A percentile compares a stretch with the other conserved stretches of the same genome.
Conservation (phyloP, 352 stramenopile genomes). For the Phytopythium kandeliae region DNA sequence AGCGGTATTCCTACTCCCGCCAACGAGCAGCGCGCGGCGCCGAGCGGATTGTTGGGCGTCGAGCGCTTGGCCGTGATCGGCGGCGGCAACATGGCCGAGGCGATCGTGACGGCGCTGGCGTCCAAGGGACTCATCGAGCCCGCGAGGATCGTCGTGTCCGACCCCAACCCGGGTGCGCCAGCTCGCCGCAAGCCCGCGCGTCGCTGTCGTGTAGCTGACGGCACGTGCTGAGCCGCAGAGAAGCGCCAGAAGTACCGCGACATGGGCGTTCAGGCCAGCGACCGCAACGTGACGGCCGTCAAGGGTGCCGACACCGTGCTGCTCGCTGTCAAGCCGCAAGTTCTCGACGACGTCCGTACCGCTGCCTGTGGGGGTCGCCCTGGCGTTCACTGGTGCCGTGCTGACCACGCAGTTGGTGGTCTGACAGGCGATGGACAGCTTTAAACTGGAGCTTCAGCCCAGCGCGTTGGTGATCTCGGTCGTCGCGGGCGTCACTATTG, state of each 20-base stretch:
- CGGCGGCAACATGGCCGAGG: conserved; percentile 88
- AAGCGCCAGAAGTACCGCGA: conserved; percentile 60
- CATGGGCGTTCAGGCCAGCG: conserved; percentile 49
- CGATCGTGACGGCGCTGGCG: conserved; percentile 78
- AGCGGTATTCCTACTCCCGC: background rate
- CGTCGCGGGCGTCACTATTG: conserved; percentile 75
- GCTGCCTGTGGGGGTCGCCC: too few relatives aligned
- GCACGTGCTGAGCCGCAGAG: conserved; percentile 10
- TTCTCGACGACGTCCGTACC: conserved; percentile 70
- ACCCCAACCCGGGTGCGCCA: conserved; percentile 52
- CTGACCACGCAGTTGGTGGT: too few relatives aligned
- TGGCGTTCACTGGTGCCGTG: too few relatives aligned
- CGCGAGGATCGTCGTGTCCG: conserved; percentile 73
- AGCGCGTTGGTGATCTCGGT: conserved; percentile 79
- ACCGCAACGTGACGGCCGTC: conserved; percentile 53
- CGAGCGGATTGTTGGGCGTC: conserved; percentile 27
- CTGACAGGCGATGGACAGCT: conserved; percentile 52
- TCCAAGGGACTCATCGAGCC: conserved; percentile 56
- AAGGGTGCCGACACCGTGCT: conserved; percentile 90
- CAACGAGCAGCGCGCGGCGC: background rate
- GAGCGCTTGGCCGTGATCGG: conserved; percentile 72
- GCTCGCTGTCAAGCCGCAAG: conserved; percentile 94
- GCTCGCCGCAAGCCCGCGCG: background rate
- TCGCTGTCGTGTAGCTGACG: background rate
- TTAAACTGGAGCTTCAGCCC: conserved; percentile 46